Evolutionary conservation across 371 early-diverging fungal species (phyloP).

Genomic region (Chytridium lagenaria): DNA sequence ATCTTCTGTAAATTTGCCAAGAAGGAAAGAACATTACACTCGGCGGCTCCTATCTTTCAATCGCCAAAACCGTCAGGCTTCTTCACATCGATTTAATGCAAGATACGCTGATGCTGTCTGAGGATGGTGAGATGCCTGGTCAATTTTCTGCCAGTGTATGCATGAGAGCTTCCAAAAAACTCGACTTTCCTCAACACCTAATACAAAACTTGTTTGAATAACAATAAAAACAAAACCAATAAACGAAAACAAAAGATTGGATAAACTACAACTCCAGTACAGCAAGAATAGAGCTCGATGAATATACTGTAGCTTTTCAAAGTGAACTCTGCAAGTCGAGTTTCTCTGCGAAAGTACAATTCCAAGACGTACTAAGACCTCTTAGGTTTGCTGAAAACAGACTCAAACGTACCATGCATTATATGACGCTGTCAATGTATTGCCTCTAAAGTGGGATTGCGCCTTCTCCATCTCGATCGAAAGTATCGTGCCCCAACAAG

Average conservation of each 20-base stretch:
- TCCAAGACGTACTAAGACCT: conserved; percentile 71
- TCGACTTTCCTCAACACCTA: too few species aligned
- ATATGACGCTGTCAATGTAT: conserved; percentile 72
- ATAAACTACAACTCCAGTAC: conserved; percentile 62
- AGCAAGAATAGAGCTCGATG: conserved; percentile 65
- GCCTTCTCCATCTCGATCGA: conserved; percentile 75
- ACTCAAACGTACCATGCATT: conserved; percentile 68
- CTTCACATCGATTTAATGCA: conserved; percentile 56
- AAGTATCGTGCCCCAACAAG: conserved; percentile 84
- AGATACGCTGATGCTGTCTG: conserved; percentile 60
- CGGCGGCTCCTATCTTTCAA: conserved; percentile 57
- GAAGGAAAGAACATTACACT: conserved; percentile 71
- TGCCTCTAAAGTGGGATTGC: conserved; percentile 70
- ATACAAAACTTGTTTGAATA: too few species aligned
- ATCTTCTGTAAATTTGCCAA: conserved; percentile 67
- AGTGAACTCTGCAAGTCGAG: conserved; percentile 69
- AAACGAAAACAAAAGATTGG: background rate
- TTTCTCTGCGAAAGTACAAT: conserved; percentile 67
- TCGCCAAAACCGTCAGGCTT: conserved; percentile 63
- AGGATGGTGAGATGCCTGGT: too few species aligned
- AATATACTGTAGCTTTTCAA: conserved; percentile 64
- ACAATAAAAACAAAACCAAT: background rate
- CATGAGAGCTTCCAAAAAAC: too few species aligned
- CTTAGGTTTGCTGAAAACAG: background rate
- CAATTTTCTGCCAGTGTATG: too few species aligned